Conservation (phyloP, 768 basidiomycete species). For the Grammothele lineata region DNA sequence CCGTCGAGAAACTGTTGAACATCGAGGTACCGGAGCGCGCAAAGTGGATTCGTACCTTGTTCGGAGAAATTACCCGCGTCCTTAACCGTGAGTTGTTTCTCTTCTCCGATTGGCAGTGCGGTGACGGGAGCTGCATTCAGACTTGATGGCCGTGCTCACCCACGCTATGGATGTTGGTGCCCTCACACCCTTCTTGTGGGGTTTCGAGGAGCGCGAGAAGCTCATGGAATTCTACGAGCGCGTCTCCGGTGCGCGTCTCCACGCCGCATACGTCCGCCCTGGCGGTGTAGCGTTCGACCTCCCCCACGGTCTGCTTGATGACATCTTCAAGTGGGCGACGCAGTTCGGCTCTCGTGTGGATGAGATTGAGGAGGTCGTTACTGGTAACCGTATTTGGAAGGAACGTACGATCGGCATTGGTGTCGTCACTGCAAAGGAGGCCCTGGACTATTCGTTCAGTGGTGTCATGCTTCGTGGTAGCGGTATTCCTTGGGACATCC, state of each 20-base stretch:
- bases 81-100: slow-evolving; percentile 69
- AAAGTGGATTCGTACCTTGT: slow-evolving; percentile 96
- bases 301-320: slow-evolving; percentile 96
- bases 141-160: slow-evolving; percentile 95
- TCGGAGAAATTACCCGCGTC: slow-evolving; percentile 94
- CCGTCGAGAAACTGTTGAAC: slow-evolving; percentile 97
- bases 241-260: slow-evolving; percentile 95
- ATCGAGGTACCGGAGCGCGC: slow-evolving; percentile 96
- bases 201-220: slow-evolving; percentile 99
- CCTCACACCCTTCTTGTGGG: slow-evolving; percentile 98
- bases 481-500: slow-evolving; percentile 91
- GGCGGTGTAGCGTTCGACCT: slow-evolving; percentile 98
- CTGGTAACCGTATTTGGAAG: slow-evolving; percentile 98
- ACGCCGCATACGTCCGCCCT: slow-evolving; percentile 96
- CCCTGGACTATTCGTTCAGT: slow-evolving; percentile 88
- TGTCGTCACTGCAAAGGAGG: slow-evolving; percentile 86
- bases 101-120: slow-evolving; percentile 2
- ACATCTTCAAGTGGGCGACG: slow-evolving; percentile 97
- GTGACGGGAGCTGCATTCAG: slow-evolving; percentile 30
- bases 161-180: slow-evolving; percentile 98
- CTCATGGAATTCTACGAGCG: slow-evolving; percentile 99
- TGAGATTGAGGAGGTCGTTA: slow-evolving; percentile 97
- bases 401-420: slow-evolving; percentile 89
- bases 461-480: slow-evolving; percentile 97
- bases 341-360: slow-evolving; percentile 89